Conservation (phyloP, 2,329 filamentous ascomycete genomes). For the Aureobasidium pullulans region DNA sequence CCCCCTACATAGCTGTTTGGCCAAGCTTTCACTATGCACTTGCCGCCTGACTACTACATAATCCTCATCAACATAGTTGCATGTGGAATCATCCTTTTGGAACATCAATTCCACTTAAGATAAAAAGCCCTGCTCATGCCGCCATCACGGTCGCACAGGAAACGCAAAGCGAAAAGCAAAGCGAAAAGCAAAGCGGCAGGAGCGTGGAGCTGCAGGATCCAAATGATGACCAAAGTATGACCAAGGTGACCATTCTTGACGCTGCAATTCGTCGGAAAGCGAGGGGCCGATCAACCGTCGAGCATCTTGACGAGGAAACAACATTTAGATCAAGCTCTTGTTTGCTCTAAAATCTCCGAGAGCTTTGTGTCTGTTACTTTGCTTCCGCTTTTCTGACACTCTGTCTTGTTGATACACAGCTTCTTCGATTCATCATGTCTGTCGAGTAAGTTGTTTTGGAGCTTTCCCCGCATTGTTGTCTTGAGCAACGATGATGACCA, state of each 20-base stretch:
- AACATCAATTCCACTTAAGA: not conserved
- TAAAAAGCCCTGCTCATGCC: not conserved
- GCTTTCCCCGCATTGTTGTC: conserved; percentile 3
- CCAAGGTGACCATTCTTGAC: not conserved
- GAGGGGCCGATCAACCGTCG: conserved; percentile 2
- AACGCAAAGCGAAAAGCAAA: not conserved
- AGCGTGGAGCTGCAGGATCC: not conserved
- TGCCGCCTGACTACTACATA: too few relatives aligned
- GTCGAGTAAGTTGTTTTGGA: conserved; percentile 4
- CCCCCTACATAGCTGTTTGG: too few relatives aligned
- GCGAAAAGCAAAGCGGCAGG: not conserved
- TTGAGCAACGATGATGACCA: not conserved
- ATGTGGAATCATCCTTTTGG: too few relatives aligned
- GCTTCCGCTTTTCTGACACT: not conserved
- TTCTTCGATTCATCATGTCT: conserved; percentile 9
- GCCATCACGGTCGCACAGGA: not conserved
- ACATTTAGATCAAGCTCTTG: conserved; percentile 5
- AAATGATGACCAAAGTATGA: conserved; percentile 8
- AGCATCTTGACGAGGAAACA: not conserved
- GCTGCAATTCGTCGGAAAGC: conserved; percentile 2
- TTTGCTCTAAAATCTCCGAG: conserved; percentile 8
- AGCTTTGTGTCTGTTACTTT: not conserved
- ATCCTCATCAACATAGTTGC: too few relatives aligned
- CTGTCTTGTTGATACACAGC: not conserved
- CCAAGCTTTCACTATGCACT: too few relatives aligned